Evolutionary conservation across 1,139 yeast genomes (phyloP).

Genomic region (Candida sp.): DNA sequence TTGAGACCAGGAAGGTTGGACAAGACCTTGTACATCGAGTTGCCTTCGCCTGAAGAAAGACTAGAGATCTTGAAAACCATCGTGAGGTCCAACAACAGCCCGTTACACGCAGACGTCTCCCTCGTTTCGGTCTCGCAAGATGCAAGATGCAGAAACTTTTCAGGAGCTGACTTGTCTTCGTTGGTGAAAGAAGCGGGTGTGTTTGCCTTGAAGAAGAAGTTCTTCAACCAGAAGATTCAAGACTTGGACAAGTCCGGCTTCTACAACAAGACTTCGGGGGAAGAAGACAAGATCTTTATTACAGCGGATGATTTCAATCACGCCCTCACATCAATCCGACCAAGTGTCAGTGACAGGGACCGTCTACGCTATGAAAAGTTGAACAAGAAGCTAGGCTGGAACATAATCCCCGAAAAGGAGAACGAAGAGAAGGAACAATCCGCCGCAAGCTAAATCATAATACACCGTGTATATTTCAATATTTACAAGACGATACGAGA

Average conservation of each 20-base stretch:
- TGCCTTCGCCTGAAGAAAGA: constrained; percentile 81
- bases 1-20: constrained; percentile 96
- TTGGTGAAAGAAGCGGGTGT: constrained; percentile 94
- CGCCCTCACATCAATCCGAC: constrained; percentile 80
- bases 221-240: constrained; percentile 56
- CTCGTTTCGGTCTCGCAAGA: constrained; percentile 68
- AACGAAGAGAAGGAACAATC: constrained; percentile 17
- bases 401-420: constrained; percentile 23
- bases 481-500: constrained; percentile 1
- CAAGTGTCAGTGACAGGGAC: constrained; percentile 91
- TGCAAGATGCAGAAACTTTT: constrained; percentile 82
- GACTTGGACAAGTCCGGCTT: constrained; percentile 53
- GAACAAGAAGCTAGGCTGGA: constrained; percentile 66
- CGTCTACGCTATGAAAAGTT: constrained; percentile 74
- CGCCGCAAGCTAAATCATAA: too few relatives aligned
- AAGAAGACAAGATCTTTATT: constrained; percentile 51
- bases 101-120: constrained; percentile 68
- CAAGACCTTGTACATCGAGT: constrained; percentile 88
- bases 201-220: constrained; percentile 74
- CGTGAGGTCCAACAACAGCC: constrained; percentile 73
- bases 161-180: constrained; percentile 96
- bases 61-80: constrained; percentile 82
- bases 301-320: constrained; percentile 65
- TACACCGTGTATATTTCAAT: neutral
- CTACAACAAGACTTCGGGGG: constrained; percentile 32